A percentile compares a stretch with the other conserved stretches of the same genome.
These are phyloP conservation scores for Lasiodiplodia sp. DNA, from an alignment of 2,329 filamentous ascomycete genomes.

Conservation along the genomic window DNA sequence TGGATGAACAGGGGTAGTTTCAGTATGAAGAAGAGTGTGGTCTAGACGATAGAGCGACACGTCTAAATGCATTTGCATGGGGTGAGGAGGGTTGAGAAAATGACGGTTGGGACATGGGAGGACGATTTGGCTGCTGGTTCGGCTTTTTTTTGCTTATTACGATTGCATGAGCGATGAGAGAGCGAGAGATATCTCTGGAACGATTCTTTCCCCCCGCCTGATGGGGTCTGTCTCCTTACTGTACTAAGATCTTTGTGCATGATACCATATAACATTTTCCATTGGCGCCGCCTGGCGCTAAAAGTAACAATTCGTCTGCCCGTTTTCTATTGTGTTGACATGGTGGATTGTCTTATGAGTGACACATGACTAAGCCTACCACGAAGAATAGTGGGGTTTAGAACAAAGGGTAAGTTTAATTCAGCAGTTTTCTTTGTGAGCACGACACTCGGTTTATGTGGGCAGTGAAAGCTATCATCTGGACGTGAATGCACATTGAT, in stretches of 20 bases:
- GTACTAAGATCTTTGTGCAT: background rate
- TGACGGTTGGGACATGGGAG: too few relatives aligned
- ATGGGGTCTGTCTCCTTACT: background rate
- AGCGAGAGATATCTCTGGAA: background rate
- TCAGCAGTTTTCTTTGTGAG: too few relatives aligned
- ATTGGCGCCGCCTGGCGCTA: background rate
- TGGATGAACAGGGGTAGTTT: slow-evolving; percentile 9
- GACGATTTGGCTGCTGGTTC: background rate
- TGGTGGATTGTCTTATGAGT: too few relatives aligned
- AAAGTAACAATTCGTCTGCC: background rate
- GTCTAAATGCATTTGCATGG: too few relatives aligned
- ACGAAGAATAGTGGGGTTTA: too few relatives aligned
- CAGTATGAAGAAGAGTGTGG: slow-evolving; percentile 16
- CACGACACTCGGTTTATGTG: too few relatives aligned
- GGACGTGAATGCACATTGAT: too few relatives aligned
- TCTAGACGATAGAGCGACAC: background rate
- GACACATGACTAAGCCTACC: background rate
- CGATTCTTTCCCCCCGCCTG: background rate
- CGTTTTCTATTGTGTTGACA: background rate
- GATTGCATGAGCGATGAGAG: background rate
- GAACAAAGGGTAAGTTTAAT: too few relatives aligned
- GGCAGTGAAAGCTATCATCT: too few relatives aligned
- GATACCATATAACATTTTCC: slow-evolving; percentile 6
- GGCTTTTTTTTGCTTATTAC: background rate
- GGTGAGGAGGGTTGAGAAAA: background rate